Evolutionary conservation across 768 basidiomycete genomes (phyloP), one percentile per base, ranked within the genome.

Genomic region (Lactarius deliciosus): DNA sequence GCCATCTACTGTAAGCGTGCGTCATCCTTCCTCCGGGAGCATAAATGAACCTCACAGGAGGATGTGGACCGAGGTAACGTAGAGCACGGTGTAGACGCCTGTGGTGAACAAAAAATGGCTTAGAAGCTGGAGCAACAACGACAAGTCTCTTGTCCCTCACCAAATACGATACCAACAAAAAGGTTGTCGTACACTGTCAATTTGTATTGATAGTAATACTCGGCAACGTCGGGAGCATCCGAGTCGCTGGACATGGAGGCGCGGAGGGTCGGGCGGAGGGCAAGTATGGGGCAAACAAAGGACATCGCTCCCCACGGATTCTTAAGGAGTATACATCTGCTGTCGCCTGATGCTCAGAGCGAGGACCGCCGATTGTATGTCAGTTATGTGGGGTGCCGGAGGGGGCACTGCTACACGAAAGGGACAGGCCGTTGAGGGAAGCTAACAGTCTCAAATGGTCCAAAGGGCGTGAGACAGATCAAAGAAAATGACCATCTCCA

Each of bases 21-120:
- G 2, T 11, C 11, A 4, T 13, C 3, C 45, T 22, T 47, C 45
- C 10, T 47, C 4, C n/a, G 45, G 22, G 11, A 47, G n/a, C 45
- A 22, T n/a, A 47, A 47, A 41, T 41, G 18, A 41, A 41, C 16
- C 45, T 47, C 45, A 47, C 57, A 58, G 34, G 20, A 58, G 57
- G 57, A 32, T 36, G 32, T 25, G 18, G 32, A 38, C 36, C 18
- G 57, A 58, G 34, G 36, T 32, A 11, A 40, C 18, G 57, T 58
- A 58, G n/a, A 38, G 22, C 9, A 58, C 11, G 8, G 40, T 38
- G 25, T 58, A 58, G n/a, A 36, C 11, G 57, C 57, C 36, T 40
- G 36, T 10, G 36, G 9, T n/a, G 57, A 11, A 22, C 4, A 13
- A 8, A 9, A 30, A 16, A n/a, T 8, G 36, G 3, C 5, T 47